Conservation (phyloP, 176 grass and related monocot species). For the Bonia amplexicaulis region DNA sequence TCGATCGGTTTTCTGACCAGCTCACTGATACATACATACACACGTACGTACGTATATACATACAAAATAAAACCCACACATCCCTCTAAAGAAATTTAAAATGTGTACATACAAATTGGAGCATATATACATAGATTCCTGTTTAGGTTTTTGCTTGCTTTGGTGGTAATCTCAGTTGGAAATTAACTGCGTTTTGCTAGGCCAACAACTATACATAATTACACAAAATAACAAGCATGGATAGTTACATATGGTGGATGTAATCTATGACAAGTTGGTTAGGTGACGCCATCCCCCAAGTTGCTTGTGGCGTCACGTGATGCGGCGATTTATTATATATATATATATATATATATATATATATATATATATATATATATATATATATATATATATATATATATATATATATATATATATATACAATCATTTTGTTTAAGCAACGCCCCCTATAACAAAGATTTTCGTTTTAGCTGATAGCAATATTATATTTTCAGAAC, state of each 20-base stretch:
- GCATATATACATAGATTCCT: too few relatives aligned
- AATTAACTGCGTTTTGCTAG: slow-evolving; percentile 1
- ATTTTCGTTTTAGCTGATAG: not conserved
- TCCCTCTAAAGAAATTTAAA: too few relatives aligned
- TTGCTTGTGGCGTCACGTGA: slow-evolving; percentile 7
- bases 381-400: not conserved
- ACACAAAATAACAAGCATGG: not conserved
- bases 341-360: not conserved
- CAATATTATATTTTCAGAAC: not conserved
- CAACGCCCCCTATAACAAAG: not conserved
- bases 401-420: not conserved
- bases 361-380: not conserved
- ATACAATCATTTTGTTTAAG: not conserved
- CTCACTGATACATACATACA: too few relatives aligned
- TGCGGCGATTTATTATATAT: not conserved
- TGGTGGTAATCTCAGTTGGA: not conserved
- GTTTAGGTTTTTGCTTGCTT: not conserved
- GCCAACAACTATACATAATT: not conserved
- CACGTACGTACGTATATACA: too few relatives aligned
- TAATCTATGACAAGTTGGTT: slow-evolving; percentile 3
- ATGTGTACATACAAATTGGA: too few relatives aligned
- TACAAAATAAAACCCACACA: too few relatives aligned
- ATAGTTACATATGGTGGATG: slow-evolving; percentile 13
- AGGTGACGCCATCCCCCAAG: not conserved
- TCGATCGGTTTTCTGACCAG: too few relatives aligned